Conservation (phyloP, 2,329 filamentous ascomycete genomes). For the Pseudogymnoascus sp. region DNA sequence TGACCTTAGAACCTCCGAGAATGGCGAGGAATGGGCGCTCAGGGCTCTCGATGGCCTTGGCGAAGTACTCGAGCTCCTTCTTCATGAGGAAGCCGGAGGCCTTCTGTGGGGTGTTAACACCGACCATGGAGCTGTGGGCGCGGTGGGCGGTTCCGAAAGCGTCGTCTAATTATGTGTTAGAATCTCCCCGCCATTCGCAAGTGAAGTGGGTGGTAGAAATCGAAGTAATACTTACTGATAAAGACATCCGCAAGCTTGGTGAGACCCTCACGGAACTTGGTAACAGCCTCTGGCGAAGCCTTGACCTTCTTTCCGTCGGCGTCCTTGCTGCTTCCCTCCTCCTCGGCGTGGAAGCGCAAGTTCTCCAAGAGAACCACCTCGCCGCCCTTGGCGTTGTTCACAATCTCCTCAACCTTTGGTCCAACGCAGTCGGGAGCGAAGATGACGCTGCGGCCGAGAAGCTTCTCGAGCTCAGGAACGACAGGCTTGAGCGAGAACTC, state of each 20-base stretch:
- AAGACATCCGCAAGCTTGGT: constrained; percentile 93
- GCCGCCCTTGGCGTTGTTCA: constrained; percentile 73
- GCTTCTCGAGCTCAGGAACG: constrained; percentile 83
- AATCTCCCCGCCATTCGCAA: constrained; percentile 13
- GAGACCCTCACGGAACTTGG: constrained; percentile 88
- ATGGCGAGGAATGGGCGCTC: constrained; percentile 97
- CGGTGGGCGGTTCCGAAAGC: constrained; percentile 98
- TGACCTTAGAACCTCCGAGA: constrained; percentile 95
- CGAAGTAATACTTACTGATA: constrained; percentile 62
- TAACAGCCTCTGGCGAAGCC: constrained; percentile 88
- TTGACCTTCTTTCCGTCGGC: constrained; percentile 94
- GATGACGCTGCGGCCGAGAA: constrained; percentile 71
- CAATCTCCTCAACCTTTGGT: constrained; percentile 78
- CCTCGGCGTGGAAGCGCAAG: constrained; percentile 94
- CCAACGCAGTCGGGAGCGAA: constrained; percentile 90
- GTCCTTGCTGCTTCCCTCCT: constrained; percentile 94
- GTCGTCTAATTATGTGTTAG: constrained; percentile 57
- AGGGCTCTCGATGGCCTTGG: constrained; percentile 86
- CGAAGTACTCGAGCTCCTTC: constrained; percentile 99
- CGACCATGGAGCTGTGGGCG: constrained; percentile 98
- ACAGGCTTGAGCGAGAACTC: constrained; percentile 97
- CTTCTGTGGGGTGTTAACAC: constrained; percentile 90
- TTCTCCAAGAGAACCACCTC: constrained; percentile 92
- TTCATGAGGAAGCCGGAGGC: constrained; percentile 98
- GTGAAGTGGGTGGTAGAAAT: not conserved